Conservation (phyloP, 139 green algal species). For the Spirogloea muscicola region DNA sequence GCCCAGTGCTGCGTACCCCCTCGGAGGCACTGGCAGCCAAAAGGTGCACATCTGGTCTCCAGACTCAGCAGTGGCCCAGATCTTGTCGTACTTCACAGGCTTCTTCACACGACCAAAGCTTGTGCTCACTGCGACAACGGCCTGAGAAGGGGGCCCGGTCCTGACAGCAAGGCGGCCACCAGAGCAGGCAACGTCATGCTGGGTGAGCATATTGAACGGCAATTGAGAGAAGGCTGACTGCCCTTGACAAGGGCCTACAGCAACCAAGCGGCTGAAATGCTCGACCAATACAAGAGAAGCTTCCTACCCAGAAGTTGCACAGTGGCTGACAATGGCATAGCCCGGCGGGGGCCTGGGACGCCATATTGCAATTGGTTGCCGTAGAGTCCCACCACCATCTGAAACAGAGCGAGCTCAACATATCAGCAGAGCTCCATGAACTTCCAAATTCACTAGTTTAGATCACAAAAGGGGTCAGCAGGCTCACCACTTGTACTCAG, state of each 20-base stretch:
- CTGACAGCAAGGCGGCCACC: no score
- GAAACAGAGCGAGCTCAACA: not conserved
- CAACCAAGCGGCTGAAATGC: no score
- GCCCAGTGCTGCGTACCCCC: constrained; percentile 68
- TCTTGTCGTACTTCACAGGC: constrained; percentile 47
- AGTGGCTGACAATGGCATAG: constrained; percentile 73
- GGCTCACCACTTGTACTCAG: not conserved
- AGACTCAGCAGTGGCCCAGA: not conserved
- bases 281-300: no score
- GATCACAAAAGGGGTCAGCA: not conserved
- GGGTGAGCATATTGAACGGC: no score
- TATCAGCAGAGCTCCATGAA: not conserved
- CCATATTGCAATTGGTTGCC: constrained; percentile 66
- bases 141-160: constrained; percentile 22
- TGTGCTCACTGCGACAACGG: constrained; percentile 63
- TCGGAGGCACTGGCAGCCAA: constrained; percentile 65
- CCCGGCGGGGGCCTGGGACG: constrained; percentile 65
- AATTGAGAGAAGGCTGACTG: no score
- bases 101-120: constrained; percentile 71
- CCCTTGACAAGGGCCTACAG: no score
- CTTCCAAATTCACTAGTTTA: no score
- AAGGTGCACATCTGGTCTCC: constrained; percentile 43
- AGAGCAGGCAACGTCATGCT: no score
- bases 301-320: constrained; percentile 53
- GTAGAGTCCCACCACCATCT: not conserved